Conservation (phyloP, 805 yeast genomes). For the Starmerella davenportii region DNA sequence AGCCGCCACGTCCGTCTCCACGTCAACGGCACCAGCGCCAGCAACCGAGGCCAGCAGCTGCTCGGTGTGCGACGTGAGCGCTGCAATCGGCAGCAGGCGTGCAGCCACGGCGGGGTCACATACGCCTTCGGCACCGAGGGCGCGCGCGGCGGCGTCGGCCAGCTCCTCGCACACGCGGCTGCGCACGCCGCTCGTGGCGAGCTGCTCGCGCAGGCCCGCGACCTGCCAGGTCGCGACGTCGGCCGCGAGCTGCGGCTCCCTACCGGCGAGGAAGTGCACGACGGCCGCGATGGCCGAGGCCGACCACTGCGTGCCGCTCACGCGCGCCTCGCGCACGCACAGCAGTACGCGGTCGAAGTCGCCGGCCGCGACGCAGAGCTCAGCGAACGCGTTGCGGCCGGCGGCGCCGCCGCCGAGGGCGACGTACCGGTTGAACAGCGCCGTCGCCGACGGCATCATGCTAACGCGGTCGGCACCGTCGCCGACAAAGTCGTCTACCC, state of each 20-base stretch:
- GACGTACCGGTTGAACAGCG: constrained; percentile 4
- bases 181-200: constrained; percentile 4
- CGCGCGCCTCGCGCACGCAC: constrained; percentile 19
- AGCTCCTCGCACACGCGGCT: constrained; percentile 15
- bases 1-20: no score
- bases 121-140: no score
- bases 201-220: constrained; percentile 4
- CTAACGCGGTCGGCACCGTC: not conserved
- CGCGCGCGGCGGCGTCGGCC: constrained; percentile 5
- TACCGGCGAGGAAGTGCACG: constrained; percentile 2
- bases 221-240: constrained; percentile 19
- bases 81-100: not conserved
- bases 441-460: constrained; percentile 12
- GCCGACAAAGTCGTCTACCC: not conserved
- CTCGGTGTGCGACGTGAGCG: no score
- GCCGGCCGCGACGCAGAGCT: constrained; percentile 12
- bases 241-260: constrained; percentile 18
- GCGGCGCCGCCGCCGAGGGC: not conserved
- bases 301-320: constrained; percentile 19
- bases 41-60: no score
- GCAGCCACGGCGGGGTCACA: no score
- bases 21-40: no score
- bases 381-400: constrained; percentile 18
- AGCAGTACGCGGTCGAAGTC: constrained; percentile 15
- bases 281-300: constrained; percentile 18